Percentiles rank a stretch among this genome's conserved stretches.
These are phyloP conservation scores for Neonectria punicea DNA, from an alignment of 2,329 filamentous ascomycete species.

Conservation along the genomic window DNA sequence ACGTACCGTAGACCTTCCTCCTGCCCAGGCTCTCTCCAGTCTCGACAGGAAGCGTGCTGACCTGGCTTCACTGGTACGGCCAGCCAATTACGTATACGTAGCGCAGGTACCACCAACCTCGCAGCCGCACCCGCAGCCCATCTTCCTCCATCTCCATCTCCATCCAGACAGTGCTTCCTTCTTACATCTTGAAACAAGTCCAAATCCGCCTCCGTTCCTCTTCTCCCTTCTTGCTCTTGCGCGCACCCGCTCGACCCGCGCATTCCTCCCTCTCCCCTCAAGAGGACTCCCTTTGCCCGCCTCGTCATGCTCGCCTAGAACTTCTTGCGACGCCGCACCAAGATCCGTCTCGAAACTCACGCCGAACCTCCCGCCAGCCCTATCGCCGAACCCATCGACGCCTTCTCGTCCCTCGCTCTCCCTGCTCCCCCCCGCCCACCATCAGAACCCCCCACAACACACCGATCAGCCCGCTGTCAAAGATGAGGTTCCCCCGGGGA, in stretches of 20 bases:
- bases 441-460: conserved; percentile 26
- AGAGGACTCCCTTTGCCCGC: neutral
- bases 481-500: conserved; percentile 66
- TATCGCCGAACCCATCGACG: conserved; percentile 5
- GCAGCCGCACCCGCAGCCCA: neutral
- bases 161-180: conserved; percentile 16
- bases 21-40: conserved; percentile 3
- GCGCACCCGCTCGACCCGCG: neutral
- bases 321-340: conserved; percentile 17
- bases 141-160: conserved; percentile 5
- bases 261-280: neutral
- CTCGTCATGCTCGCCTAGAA: conserved; percentile 22
- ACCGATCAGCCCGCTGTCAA: conserved; percentile 36
- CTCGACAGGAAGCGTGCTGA: conserved; percentile 28
- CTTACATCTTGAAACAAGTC: conserved; percentile 21
- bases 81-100: conserved; percentile 43
- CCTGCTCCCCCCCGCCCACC: conserved; percentile 5
- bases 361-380: neutral
- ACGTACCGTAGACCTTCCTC: neutral
- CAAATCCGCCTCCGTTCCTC: neutral
- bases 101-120: conserved; percentile 12
- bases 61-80: conserved; percentile 38
- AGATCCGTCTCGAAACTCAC: conserved; percentile 2
- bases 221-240: conserved; percentile 1
- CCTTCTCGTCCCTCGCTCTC: conserved; percentile 5